A percentile compares a stretch with the other conserved stretches of the same genome.
phyloP scores from a whole-genome alignment of 202 grass and related monocot genomes.

The Saccharum hybrid region DNA sequence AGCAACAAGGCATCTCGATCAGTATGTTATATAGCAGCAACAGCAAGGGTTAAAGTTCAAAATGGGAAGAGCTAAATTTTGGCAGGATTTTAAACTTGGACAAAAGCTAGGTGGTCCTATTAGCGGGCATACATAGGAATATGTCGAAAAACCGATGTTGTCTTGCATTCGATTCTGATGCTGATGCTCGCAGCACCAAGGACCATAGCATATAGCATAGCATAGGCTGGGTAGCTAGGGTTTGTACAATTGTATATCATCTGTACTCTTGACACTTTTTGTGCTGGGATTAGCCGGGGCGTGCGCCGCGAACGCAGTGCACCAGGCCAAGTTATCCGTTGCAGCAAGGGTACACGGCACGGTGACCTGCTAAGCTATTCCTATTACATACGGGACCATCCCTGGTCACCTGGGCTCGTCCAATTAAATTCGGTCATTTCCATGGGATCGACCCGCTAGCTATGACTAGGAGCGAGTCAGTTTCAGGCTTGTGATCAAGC shows the following conservation, averaged over 20 bases:
- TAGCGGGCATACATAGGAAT: constrained; percentile 45
- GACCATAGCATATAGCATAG: neutral
- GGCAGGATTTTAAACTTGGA: constrained; percentile 22
- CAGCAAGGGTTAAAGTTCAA: constrained; percentile 26
- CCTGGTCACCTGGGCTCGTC: neutral
- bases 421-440: neutral
- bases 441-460: neutral
- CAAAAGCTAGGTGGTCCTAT: constrained; percentile 43
- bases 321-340: constrained; percentile 36
- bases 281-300: constrained; percentile 20
- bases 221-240: neutral
- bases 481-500: neutral
- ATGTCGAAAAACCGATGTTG: constrained; percentile 26
- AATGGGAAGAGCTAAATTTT: constrained; percentile 30
- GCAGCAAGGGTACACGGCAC: neutral
- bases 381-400: constrained; percentile 24
- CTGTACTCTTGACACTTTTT: constrained; percentile 36
- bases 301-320: constrained; percentile 30
- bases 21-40: neutral
- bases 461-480: constrained; percentile 1
- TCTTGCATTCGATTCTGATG: constrained; percentile 40
- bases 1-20: neutral
- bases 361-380: neutral
- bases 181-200: constrained; percentile 45
- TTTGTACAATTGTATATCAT: constrained; percentile 38